Evolutionary conservation across 2,329 filamentous ascomycete species (phyloP), one percentile per base, ranked within the genome.

Genomic region (Fusarium abutilonis): DNA sequence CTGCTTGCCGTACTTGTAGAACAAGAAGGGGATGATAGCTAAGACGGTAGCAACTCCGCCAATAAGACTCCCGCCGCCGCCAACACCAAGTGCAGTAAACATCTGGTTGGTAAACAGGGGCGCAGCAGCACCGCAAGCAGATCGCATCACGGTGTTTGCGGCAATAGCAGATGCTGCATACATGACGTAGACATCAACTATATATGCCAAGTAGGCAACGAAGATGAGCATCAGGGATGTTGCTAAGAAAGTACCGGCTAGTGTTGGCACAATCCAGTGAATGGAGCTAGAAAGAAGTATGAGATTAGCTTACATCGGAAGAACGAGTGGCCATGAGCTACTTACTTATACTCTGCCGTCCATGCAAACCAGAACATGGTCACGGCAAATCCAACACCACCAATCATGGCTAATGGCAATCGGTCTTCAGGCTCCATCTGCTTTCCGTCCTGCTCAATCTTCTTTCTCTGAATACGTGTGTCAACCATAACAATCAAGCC

Each of bases 321-420:
- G 4, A 14, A 31, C 29, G 13, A 6, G 9, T 3, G 13, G 13
- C 6, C 5, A 11, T 10, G 10, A 13, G 5, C 19, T 10, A 48
- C 48, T 60, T 40, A 55, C 56, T 60, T 44, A 9, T 60, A 60
- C 48, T 60, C 51, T n/a, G 46, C 56, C 3, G 63, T 52, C 64
- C 64, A 67, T n/a, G 64, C 63, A 52, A 67, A 67, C 63, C 64
- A 67, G 29, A 67, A 67, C 35, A 69, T 60, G 9, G 66, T 63
- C 14, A 67, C 51, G 6, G 66, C 60, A 31, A 63, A 60, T 1
- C 60, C 52, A 23, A 66, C 40, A 14, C 63, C 57, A 15, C 66
- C 63, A 17, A 68, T 40, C 55, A 68, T 68, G 21, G 66, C 66
- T 35, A 55, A 44, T 23, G 56, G 49, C 28, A 67, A 36, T 28